phyloP scores from a whole-genome alignment of 2,329 filamentous ascomycete genomes.

The Leptographium galeiforme region DNA sequence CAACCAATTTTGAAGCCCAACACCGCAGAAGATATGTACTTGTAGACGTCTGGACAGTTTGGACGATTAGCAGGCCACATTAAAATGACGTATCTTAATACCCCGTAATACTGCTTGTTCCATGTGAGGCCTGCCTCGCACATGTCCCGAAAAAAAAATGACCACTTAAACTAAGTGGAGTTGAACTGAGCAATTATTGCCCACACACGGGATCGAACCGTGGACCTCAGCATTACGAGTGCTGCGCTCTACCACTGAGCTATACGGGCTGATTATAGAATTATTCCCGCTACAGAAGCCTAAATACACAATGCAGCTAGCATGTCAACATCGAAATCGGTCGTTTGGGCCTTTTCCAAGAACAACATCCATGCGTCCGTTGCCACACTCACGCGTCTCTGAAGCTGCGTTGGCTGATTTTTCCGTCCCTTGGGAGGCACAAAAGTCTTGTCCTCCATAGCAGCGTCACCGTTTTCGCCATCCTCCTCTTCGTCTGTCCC shows the following conservation, averaged over 20 bases:
- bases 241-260: slow-evolving; percentile 1
- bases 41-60: too few species aligned
- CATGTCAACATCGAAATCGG: slow-evolving; percentile 2
- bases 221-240: slow-evolving; percentile 2
- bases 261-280: background rate
- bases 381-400: slow-evolving; percentile 1
- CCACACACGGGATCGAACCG: slow-evolving; percentile 1
- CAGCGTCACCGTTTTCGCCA: too few species aligned
- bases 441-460: background rate
- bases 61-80: too few species aligned
- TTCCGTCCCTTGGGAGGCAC: background rate
- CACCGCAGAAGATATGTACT: too few species aligned
- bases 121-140: too few species aligned
- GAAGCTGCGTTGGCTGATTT: background rate
- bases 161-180: background rate
- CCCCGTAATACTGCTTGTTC: too few species aligned
- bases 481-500: background rate
- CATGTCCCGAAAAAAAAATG: background rate
- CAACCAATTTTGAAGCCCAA: too few species aligned
- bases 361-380: slow-evolving; percentile 6
- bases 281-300: background rate
- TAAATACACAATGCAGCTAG: slow-evolving; percentile 2
- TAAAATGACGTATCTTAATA: too few species aligned
- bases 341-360: background rate
- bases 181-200: background rate